phyloP scores from a whole-genome alignment of 1,284 basidiomycete species.

The Ceratobasidium sp. region DNA sequence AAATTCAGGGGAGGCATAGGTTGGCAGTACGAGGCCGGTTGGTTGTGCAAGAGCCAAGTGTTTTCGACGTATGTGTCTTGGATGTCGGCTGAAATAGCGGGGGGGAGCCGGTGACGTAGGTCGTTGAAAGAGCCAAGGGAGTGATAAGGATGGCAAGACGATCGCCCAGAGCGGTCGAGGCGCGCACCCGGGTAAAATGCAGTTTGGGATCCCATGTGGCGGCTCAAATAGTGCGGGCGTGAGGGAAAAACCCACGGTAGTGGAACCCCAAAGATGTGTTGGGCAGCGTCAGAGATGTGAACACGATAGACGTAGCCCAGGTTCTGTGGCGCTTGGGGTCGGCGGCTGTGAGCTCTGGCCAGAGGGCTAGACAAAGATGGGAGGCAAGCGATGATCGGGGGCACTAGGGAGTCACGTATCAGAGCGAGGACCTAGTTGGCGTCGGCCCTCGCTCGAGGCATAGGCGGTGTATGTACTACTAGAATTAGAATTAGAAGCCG shows the following conservation, averaged over 20 bases:
- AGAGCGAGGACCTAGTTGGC: neutral
- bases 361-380: conserved; percentile 14
- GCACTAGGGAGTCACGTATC: conserved; percentile 8
- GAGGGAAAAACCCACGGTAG: conserved; percentile 11
- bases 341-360: neutral
- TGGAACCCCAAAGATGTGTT: conserved; percentile 27
- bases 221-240: conserved; percentile 20
- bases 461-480: conserved; percentile 34
- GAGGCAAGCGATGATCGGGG: conserved; percentile 34
- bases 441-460: conserved; percentile 14
- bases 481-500: neutral
- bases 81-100: conserved; percentile 26
- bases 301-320: conserved; percentile 1
- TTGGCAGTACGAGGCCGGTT: neutral
- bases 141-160: conserved; percentile 34
- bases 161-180: conserved; percentile 3
- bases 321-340: conserved; percentile 37
- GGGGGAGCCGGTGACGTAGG: conserved; percentile 38
- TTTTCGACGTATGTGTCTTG: conserved; percentile 5
- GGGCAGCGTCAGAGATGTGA: conserved; percentile 24
- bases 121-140: conserved; percentile 32
- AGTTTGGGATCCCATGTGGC: conserved; percentile 32
- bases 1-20: conserved; percentile 22
- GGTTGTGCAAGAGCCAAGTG: conserved; percentile 3
- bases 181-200: conserved; percentile 14